Percentiles rank a stretch among this genome's conserved stretches.
Evolutionary conservation across 73 alveolate genomes (phyloP).

Genomic region (Blepharisma japonicum): DNA sequence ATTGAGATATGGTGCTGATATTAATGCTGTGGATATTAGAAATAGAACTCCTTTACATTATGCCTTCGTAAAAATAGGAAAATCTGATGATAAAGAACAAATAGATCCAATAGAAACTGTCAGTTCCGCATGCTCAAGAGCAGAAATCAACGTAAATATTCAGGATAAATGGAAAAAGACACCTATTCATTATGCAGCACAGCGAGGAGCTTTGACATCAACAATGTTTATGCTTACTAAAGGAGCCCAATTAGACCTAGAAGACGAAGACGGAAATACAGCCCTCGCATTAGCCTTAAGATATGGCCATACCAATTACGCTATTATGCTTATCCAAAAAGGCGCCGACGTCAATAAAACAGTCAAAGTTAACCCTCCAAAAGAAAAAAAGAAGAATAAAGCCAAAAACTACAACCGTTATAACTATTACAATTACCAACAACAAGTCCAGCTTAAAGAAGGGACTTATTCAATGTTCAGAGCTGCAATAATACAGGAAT

Average conservation of each 20-base stretch:
- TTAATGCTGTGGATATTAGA: conserved; percentile 50
- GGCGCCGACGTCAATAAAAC: conserved; percentile 60
- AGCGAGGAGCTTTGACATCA: conserved; percentile 66
- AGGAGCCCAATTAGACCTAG: conserved; percentile 61
- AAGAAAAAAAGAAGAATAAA: conserved; percentile 35
- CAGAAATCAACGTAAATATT: conserved; percentile 46
- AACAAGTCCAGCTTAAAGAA: conserved; percentile 36
- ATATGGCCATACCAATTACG: conserved; percentile 56
- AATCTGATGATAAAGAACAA: conserved; percentile 33
- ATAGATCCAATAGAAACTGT: conserved; percentile 81
- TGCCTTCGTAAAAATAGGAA: conserved; percentile 65
- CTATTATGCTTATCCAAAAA: conserved; percentile 67
- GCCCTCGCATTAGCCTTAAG: conserved; percentile 70
- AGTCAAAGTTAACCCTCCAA: conserved; percentile 41
- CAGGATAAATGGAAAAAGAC: conserved; percentile 66
- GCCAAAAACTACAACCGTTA: conserved; percentile 42
- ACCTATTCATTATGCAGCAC: conserved; percentile 76
- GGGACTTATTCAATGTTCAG: conserved; percentile 41
- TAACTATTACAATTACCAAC: conserved; percentile 33
- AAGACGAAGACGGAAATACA: conserved; percentile 71
- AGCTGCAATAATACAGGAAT: conserved; percentile 49
- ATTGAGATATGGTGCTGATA: conserved; percentile 54
- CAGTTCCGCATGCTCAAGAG: conserved; percentile 44
- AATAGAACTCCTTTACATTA: conserved; percentile 79
- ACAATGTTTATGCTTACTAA: conserved; percentile 56